Evolutionary conservation across 306 rosid species (phyloP), one percentile per base, ranked within the genome.

Genomic region (Corylus avellana): DNA sequence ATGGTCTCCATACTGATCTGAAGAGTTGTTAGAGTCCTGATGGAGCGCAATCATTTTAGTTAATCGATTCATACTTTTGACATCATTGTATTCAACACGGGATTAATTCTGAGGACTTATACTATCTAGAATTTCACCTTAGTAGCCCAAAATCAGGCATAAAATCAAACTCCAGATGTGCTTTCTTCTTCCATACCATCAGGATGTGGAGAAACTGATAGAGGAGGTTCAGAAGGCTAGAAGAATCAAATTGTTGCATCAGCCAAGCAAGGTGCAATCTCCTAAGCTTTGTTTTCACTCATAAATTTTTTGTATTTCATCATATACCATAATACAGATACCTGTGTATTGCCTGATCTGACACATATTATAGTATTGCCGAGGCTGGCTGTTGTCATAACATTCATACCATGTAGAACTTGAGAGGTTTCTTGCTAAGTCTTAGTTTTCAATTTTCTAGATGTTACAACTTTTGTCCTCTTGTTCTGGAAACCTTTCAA

Each of bases 181-280:
- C 2, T 32, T 32, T 32, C 35, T 32, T 81, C 37, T 80, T 84
- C 63, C 80, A 20, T 70, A 47, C 53, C 54, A 59, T 50, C 86
- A 95, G 97, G 91, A 92, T 77, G 92, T 91, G 79, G 97, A 92
- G 79, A 95, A 87, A 59, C 88, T 95, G 13, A 75, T 87, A 53
- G 97, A 91, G 84, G 97, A 91, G 90, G 97, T 92, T 89, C 98
- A 95, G 80, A 96, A 95, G 81, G 95, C 96, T 55, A 88, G 97
- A 81, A 92, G 97, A 92, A 95, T 95, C 82, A 90, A 81, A 86
- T 77, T 89, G 77, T 75, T 92, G 88, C 98, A 95, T 89, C 95
- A 92, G 79, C 97, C 98, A 78, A 87, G 87, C 94, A 92, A 95
- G 97, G 98, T 94, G 69, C 56, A 55, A 57, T 46, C 84, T 79